These are phyloP conservation scores for Hyphopichia wangnamkhiaoensis DNA, from an alignment of 1,139 yeast species.

Conservation along the genomic window DNA sequence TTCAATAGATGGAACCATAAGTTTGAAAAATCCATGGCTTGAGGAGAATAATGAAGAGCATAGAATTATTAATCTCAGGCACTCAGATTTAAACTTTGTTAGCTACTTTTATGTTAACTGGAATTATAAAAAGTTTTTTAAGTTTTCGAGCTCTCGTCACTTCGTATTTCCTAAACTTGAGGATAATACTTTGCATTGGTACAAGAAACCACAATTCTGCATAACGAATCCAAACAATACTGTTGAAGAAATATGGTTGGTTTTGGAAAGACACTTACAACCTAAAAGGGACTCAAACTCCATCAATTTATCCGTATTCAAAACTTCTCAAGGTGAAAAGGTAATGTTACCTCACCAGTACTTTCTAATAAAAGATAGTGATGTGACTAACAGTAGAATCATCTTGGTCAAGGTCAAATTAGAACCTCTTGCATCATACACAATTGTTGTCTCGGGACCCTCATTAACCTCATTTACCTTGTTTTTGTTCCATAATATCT, in stretches of 20 bases:
- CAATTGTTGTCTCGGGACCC: slow-evolving; percentile 26
- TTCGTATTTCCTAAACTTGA: slow-evolving; percentile 33
- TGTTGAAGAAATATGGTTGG: slow-evolving; percentile 46
- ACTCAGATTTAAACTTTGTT: slow-evolving; percentile 45
- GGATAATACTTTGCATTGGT: slow-evolving; percentile 15
- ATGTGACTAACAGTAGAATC: slow-evolving; percentile 32
- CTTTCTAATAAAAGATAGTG: slow-evolving; percentile 18
- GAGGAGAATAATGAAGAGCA: slow-evolving; percentile 13
- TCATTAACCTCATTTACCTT: slow-evolving; percentile 36
- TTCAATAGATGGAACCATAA: slow-evolving; percentile 8
- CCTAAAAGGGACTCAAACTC: slow-evolving; percentile 10
- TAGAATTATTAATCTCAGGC: slow-evolving; percentile 18
- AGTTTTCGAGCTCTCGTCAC: slow-evolving; percentile 23
- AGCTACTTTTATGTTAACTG: slow-evolving; percentile 67
- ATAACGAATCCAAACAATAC: slow-evolving; percentile 34
- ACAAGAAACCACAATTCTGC: slow-evolving; percentile 50
- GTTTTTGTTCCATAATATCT: slow-evolving; percentile 32
- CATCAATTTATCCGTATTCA: slow-evolving; percentile 32
- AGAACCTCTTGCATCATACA: slow-evolving; percentile 25
- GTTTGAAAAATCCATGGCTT: slow-evolving; percentile 59
- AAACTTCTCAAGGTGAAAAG: slow-evolving; percentile 31
- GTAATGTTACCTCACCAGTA: slow-evolving; percentile 32
- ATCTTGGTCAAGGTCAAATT: slow-evolving; percentile 23
- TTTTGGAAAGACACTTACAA: slow-evolving; percentile 45
- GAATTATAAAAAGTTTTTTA: slow-evolving; percentile 46